These are phyloP conservation scores for Aspergillus biplanus DNA, from an alignment of 495 filamentous ascomycete genomes.

Conservation along the genomic window DNA sequence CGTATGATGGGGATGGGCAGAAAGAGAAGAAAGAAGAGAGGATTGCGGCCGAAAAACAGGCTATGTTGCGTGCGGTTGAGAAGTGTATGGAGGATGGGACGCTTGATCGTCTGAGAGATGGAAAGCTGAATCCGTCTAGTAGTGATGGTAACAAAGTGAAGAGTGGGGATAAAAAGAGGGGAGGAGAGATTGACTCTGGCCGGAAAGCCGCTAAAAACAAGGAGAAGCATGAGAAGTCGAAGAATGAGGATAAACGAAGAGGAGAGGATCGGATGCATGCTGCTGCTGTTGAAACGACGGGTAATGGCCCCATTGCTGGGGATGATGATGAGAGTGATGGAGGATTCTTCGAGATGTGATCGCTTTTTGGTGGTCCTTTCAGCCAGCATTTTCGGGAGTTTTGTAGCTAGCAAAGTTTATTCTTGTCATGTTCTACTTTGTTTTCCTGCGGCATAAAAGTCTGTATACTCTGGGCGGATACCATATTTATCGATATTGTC, in stretches of 20 bases:
- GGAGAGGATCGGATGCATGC: constrained; percentile 21
- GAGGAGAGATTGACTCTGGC: neutral
- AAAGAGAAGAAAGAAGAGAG: neutral
- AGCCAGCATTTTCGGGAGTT: constrained; percentile 32
- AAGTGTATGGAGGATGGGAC: constrained; percentile 69
- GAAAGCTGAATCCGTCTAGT: constrained; percentile 38
- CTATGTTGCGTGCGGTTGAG: constrained; percentile 73
- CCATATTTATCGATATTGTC: constrained; percentile 22
- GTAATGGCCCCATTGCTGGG: constrained; percentile 17
- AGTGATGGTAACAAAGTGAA: neutral
- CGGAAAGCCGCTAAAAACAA: constrained; percentile 19
- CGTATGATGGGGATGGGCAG: constrained; percentile 18
- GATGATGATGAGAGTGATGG: constrained; percentile 58
- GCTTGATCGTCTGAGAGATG: constrained; percentile 57
- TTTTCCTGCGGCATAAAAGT: constrained; percentile 9
- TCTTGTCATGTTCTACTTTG: constrained; percentile 1
- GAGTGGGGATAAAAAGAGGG: constrained; percentile 18
- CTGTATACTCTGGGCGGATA: constrained; percentile 19
- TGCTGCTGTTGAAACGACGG: constrained; percentile 1
- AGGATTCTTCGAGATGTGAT: constrained; percentile 54
- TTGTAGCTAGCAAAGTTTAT: constrained; percentile 12
- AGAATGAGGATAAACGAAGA: constrained; percentile 21
- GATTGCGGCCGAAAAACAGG: constrained; percentile 44
- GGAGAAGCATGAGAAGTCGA: constrained; percentile 20
- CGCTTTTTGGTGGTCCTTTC: constrained; percentile 18